Percentiles rank a stretch among this genome's conserved stretches.
phyloP scores from a whole-genome alignment of 345 rosid genomes.

The Rhodamnia rubescens region DNA sequence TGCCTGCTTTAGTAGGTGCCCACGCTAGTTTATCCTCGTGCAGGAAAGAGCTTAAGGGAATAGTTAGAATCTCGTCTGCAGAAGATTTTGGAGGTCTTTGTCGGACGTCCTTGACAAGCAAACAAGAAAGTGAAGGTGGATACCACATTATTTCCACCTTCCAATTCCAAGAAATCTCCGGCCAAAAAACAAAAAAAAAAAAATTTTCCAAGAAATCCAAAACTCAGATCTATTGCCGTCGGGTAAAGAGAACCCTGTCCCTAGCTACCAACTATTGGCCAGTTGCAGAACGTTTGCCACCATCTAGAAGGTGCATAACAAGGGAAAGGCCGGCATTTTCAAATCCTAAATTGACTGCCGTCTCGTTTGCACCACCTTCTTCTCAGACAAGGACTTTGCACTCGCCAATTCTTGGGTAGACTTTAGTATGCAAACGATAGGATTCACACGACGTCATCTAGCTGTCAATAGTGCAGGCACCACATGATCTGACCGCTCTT shows the following conservation, averaged over 20 bases:
- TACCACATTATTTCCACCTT: neutral
- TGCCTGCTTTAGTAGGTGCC: no score
- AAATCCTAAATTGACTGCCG: neutral
- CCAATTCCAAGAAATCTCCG: neutral
- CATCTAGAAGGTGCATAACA: neutral
- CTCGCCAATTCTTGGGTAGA: neutral
- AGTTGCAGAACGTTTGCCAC: neutral
- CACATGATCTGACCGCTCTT: neutral
- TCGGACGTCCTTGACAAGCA: no score
- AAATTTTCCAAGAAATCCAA: neutral
- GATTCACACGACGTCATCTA: neutral
- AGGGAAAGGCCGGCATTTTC: neutral
- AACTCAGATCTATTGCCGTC: neutral
- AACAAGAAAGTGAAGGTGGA: neutral
- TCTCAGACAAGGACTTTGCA: neutral
- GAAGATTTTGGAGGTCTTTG: no score
- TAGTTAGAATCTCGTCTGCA: no score
- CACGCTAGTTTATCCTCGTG: neutral
- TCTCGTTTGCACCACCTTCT: neutral
- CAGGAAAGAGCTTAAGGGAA: neutral
- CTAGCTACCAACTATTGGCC: neutral
- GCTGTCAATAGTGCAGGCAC: neutral
- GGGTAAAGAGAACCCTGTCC: neutral
- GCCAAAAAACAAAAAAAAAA: no score
- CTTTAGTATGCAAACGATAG: neutral